Percentiles rank a stretch among this genome's conserved stretches.
Evolutionary conservation across 1,139 yeast species (phyloP).

Genomic region (Pichia sp.): DNA sequence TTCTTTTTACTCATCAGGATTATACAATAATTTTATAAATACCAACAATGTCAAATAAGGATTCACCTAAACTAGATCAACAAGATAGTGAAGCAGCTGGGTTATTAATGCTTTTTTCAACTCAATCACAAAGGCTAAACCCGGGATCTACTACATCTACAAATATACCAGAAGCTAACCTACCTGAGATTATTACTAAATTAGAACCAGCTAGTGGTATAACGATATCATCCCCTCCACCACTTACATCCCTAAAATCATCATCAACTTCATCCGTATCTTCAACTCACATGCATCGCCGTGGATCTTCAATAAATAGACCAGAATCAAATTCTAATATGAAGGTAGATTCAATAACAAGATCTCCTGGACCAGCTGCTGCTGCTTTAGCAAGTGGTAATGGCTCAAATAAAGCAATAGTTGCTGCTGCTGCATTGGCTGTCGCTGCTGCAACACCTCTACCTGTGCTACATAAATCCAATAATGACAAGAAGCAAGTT

Average conservation of each 20-base stretch:
- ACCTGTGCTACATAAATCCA: constrained; percentile 35
- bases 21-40: too few species aligned
- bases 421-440: constrained; percentile 68
- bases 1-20: too few species aligned
- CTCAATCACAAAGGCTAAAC: constrained; percentile 21
- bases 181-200: neutral
- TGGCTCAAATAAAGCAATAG: constrained; percentile 42
- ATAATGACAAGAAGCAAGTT: neutral
- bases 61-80: constrained; percentile 11
- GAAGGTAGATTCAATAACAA: constrained; percentile 15
- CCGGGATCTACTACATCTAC: constrained; percentile 4
- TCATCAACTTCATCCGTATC: neutral
- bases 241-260: neutral
- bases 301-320: constrained; percentile 1
- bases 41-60: neutral
- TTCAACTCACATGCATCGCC: constrained; percentile 3
- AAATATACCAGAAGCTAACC: neutral
- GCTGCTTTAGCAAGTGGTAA: constrained; percentile 38
- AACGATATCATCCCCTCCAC: neutral
- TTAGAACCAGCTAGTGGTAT: neutral
- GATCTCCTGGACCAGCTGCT: constrained; percentile 46
- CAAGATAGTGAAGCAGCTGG: constrained; percentile 34
- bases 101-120: constrained; percentile 31
- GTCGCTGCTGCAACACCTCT: constrained; percentile 66
- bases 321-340: neutral